Conservation (phyloP, 2,329 filamentous ascomycete species). For the Chrysoporthe cubensis region DNA sequence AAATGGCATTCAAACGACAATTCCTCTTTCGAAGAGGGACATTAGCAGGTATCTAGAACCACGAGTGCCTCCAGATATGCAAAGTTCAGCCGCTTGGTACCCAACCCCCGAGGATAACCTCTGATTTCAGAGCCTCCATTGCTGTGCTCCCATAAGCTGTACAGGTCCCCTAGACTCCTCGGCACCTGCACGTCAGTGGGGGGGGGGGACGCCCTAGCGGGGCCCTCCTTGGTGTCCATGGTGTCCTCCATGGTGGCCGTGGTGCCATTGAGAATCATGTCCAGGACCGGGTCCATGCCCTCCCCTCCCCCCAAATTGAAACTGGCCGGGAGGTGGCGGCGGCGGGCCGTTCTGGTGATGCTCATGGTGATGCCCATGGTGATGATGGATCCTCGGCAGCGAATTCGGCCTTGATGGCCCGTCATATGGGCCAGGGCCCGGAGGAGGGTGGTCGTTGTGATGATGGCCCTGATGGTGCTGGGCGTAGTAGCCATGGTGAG, state of each 20-base stretch:
- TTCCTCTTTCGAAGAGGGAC: neutral
- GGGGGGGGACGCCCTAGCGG: neutral
- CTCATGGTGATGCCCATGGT: neutral
- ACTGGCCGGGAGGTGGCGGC: neutral
- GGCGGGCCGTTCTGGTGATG: neutral
- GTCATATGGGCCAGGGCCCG: neutral
- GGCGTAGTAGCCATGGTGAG: neutral
- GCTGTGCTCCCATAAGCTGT: neutral
- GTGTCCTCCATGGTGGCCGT: neutral
- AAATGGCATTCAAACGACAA: no score
- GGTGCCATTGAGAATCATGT: neutral
- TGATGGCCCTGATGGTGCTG: neutral
- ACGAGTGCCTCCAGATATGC: neutral
- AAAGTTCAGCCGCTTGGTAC: neutral
- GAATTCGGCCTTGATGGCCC: neutral
- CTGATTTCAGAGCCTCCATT: neutral
- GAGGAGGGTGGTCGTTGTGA: neutral
- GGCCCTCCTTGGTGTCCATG: neutral
- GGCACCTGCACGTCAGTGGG: neutral
- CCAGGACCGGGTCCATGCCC: neutral
- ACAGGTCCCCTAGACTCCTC: neutral
- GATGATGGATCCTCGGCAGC: neutral
- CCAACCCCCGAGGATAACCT: neutral
- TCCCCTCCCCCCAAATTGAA: neutral
- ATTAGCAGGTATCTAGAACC: neutral